These are phyloP conservation scores for Aegilops sharonensis DNA, from an alignment of 176 grass and related monocot species.

Conservation along the genomic window DNA sequence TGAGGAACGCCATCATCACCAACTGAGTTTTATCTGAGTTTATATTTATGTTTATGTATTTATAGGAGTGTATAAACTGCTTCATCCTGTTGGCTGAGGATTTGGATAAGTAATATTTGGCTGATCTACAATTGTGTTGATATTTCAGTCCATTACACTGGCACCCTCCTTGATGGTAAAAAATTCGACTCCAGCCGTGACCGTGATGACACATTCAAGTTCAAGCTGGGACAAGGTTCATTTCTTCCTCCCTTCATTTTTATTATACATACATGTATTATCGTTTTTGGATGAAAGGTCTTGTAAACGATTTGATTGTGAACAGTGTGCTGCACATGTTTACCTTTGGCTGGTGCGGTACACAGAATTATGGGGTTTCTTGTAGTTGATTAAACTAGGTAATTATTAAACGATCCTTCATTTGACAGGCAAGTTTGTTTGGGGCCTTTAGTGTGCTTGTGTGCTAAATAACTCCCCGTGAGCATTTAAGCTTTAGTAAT, in stretches of 20 bases:
- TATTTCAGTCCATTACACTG: conserved; percentile 91
- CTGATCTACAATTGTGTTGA: conserved; percentile 23
- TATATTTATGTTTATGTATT: too few relatives aligned
- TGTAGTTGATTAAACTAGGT: not conserved
- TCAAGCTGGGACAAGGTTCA: conserved; percentile 93
- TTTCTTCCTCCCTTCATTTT: not conserved
- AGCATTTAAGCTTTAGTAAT: not conserved
- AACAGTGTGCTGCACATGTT: not conserved
- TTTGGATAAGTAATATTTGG: not conserved
- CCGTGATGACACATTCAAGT: conserved; percentile 78
- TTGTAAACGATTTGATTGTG: not conserved
- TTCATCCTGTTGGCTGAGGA: not conserved
- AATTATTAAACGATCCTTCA: not conserved
- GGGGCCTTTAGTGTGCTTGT: not conserved
- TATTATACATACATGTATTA: not conserved
- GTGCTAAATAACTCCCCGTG: too few relatives aligned
- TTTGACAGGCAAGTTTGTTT: not conserved
- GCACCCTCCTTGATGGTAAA: conserved; percentile 93
- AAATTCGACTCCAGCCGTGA: conserved; percentile 97
- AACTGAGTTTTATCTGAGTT: not conserved
- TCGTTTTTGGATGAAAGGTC: not conserved
- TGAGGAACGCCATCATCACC: not conserved
- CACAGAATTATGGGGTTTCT: not conserved
- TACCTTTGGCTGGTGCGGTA: not conserved
- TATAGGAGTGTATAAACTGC: too few relatives aligned